These are phyloP conservation scores for Leccinum colubrinum DNA, from an alignment of 1,284 basidiomycete genomes.

Conservation along the genomic window DNA sequence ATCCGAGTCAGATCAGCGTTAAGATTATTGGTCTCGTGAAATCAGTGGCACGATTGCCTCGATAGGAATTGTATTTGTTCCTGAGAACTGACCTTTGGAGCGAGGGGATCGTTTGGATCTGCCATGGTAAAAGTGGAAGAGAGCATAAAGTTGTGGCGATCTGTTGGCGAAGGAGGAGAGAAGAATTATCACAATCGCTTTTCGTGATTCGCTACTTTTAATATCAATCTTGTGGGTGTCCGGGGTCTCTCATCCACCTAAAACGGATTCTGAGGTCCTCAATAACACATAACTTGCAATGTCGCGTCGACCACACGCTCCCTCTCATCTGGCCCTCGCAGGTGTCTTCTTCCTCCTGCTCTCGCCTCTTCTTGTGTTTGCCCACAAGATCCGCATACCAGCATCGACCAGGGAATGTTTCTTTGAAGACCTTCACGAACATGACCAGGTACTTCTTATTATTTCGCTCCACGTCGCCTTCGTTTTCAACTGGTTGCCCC, in stretches of 20 bases:
- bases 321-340: slow-evolving; percentile 28
- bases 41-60: slow-evolving; percentile 31
- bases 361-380: slow-evolving; percentile 44
- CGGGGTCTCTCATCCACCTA: slow-evolving; percentile 22
- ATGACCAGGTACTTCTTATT: slow-evolving; percentile 75
- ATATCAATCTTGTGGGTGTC: slow-evolving; percentile 20
- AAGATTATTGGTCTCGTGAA: slow-evolving; percentile 21
- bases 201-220: slow-evolving; percentile 12
- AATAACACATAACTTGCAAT: slow-evolving; percentile 11
- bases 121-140: slow-evolving; percentile 46
- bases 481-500: slow-evolving; percentile 4
- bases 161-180: slow-evolving; percentile 32
- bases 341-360: slow-evolving; percentile 42
- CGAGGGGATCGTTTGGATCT: slow-evolving; percentile 62
- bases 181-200: slow-evolving; percentile 30
- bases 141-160: slow-evolving; percentile 2
- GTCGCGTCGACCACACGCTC: slow-evolving; percentile 16
- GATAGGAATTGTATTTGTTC: slow-evolving; percentile 16
- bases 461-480: neutral
- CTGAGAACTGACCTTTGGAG: slow-evolving; percentile 55
- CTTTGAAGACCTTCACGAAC: slow-evolving; percentile 94
- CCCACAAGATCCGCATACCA: slow-evolving; percentile 69
- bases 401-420: slow-evolving; percentile 94
- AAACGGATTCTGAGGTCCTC: slow-evolving; percentile 10
- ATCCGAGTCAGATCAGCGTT: slow-evolving; percentile 28